Evolutionary conservation across 1,284 basidiomycete species (phyloP).

Genomic region (Peniophora sp.): DNA sequence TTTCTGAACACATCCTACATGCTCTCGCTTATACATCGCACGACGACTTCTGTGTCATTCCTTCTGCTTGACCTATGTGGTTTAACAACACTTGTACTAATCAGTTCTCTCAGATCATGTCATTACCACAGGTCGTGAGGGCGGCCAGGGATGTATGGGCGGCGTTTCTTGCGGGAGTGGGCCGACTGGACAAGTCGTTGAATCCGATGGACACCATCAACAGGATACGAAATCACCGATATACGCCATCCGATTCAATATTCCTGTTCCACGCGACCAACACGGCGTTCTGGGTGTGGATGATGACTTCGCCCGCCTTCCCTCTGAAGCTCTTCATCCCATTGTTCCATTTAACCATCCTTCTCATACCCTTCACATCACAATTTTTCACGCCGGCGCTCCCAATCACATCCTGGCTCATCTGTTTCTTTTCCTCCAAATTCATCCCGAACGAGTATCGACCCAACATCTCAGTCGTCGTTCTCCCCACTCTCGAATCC

Average conservation of each 20-base stretch:
- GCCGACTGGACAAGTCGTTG: constrained; percentile 70
- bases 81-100: too few relatives aligned
- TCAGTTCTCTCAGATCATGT: too few relatives aligned
- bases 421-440: constrained; percentile 80
- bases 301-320: constrained; percentile 71
- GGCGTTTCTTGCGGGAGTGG: constrained; percentile 54
- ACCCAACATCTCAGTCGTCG: constrained; percentile 83
- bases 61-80: too few relatives aligned
- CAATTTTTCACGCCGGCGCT: constrained; percentile 91
- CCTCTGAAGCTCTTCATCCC: constrained; percentile 80
- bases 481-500: constrained; percentile 90
- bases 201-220: constrained; percentile 64
- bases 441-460: constrained; percentile 75
- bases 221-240: constrained; percentile 54
- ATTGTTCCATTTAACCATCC: constrained; percentile 55
- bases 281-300: constrained; percentile 67
- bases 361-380: constrained; percentile 82
- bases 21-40: too few relatives aligned
- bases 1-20: too few relatives aligned
- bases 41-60: too few relatives aligned
- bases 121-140: constrained; percentile 6
- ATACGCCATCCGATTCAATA: constrained; percentile 50
- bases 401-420: constrained; percentile 80
- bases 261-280: constrained; percentile 60
- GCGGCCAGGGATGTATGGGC: constrained; percentile 25